These are phyloP conservation scores for Beauveria medogensis DNA, from an alignment of 2,329 filamentous ascomycete species.

Conservation along the genomic window DNA sequence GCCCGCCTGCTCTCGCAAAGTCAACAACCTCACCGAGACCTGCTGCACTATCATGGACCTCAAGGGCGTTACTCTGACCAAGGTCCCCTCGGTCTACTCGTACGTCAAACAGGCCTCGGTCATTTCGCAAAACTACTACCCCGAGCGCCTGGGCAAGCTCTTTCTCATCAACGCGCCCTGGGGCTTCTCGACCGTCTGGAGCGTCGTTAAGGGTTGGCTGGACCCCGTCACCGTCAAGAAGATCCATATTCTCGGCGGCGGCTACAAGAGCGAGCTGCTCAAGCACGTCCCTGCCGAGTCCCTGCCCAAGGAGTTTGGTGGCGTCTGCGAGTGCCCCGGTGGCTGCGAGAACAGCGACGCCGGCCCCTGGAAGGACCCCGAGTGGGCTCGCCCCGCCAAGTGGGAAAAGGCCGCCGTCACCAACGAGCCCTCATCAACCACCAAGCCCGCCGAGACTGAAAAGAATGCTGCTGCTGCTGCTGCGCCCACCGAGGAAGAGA, in stretches of 20 bases:
- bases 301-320: conserved; percentile 79
- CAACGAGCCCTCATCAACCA: conserved; percentile 32
- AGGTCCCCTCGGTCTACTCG: conserved; percentile 74
- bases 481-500: conserved; percentile 25
- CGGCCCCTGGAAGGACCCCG: conserved; percentile 75
- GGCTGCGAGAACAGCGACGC: conserved; percentile 83
- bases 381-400: conserved; percentile 59
- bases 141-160: conserved; percentile 88
- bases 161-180: conserved; percentile 98
- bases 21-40: conserved; percentile 84
- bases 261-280: conserved; percentile 78
- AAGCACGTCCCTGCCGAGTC: conserved; percentile 83
- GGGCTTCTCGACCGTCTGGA: conserved; percentile 85
- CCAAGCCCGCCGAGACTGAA: conserved; percentile 21
- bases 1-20: conserved; percentile 89
- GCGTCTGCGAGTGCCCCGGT: conserved; percentile 69
- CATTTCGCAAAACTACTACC: conserved; percentile 98
- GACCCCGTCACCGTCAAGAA: conserved; percentile 95
- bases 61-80: conserved; percentile 82
- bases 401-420: conserved; percentile 46
- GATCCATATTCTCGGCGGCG: conserved; percentile 79
- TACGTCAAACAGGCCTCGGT: conserved; percentile 79
- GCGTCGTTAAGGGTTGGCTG: conserved; percentile 83
- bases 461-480: conserved; percentile 20
- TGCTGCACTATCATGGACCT: conserved; percentile 98